These are phyloP conservation scores for Hawksworthiomyces lignivorus DNA, from an alignment of 2,329 filamentous ascomycete species.

Conservation along the genomic window DNA sequence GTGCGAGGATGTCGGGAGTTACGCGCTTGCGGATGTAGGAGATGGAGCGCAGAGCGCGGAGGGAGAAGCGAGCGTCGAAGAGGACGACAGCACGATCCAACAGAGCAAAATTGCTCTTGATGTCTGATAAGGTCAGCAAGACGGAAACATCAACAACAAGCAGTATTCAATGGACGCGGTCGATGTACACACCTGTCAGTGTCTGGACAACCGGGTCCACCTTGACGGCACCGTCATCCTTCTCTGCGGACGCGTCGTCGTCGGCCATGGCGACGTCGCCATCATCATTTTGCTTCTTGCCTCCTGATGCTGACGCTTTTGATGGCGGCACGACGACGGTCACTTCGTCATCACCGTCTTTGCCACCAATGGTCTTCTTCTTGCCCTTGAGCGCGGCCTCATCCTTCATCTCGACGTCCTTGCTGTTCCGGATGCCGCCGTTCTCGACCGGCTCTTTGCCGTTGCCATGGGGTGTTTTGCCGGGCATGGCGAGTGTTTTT, in stretches of 20 bases:
- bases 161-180: background rate
- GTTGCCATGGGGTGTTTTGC: slow-evolving; percentile 66
- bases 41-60: slow-evolving; percentile 89
- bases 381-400: slow-evolving; percentile 51
- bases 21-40: slow-evolving; percentile 91
- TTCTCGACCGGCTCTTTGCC: slow-evolving; percentile 64
- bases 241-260: slow-evolving; percentile 33
- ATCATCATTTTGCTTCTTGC: slow-evolving; percentile 47
- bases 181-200: slow-evolving; percentile 44
- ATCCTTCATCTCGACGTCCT: slow-evolving; percentile 65
- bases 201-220: slow-evolving; percentile 54
- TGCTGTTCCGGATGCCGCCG: slow-evolving; percentile 53
- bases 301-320: slow-evolving; percentile 2
- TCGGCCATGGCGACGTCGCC: slow-evolving; percentile 67
- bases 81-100: slow-evolving; percentile 85
- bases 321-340: slow-evolving; percentile 71
- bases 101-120: slow-evolving; percentile 87
- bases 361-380: slow-evolving; percentile 57
- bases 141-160: slow-evolving; percentile 3
- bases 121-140: slow-evolving; percentile 51
- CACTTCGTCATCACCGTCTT: slow-evolving; percentile 75
- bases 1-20: slow-evolving; percentile 70
- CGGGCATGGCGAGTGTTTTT: slow-evolving; percentile 47
- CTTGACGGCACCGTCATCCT: slow-evolving; percentile 41
- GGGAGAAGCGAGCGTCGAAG: slow-evolving; percentile 91